Evolutionary conservation across 2,329 filamentous ascomycete genomes (phyloP), one percentile per base, ranked within the genome.

Genomic region (Penicillium decumbens): DNA sequence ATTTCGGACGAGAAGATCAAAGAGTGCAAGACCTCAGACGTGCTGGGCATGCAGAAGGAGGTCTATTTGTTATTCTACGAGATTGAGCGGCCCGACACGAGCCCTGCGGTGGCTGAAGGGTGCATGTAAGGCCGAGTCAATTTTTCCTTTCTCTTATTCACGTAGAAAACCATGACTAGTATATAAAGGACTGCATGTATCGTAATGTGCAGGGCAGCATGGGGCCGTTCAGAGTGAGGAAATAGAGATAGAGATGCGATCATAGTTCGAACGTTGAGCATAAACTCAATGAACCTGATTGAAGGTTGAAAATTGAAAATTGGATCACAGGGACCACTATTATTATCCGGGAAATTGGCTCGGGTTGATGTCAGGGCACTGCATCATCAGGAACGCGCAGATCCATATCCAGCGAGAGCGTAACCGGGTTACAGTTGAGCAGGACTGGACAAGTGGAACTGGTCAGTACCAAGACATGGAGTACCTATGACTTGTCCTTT

Each of bases 11-110:
- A 98, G 58, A 95, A 95, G 71, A 83, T 97, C 62, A 93, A 92
- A 66, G 92, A 97, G 71, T 87, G 89, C 58, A 95, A 91, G 75
- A 97, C 91, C 5, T 82, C 80, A 47, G 93, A 98, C 60, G 89
- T 98, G 6, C 70, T 98, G 50, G 83, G 84, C 6, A 95, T 96
- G 90, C 90, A 96, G 72, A 86, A 85, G 62, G 93, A 98, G 71
- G 92, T 97, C 0, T 98, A 98, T 69, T 75, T 98, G 66, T 72
- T 98, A 44, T 98, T 98, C 69, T 98, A 98, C 71, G 92, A 97
- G 75, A 74, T 95, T 61, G 87, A 92, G 56, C 77, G 76, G 59
- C 61, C 65, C 24, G 51, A 58, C 9, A 39, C 48, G 1, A 56
- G 45, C 27, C 43, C 48, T 8, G 41, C 18, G 45, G 38, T 40